These are phyloP conservation scores for Setomelanomma holmii DNA, from an alignment of 2,329 filamentous ascomycete genomes.

Conservation along the genomic window DNA sequence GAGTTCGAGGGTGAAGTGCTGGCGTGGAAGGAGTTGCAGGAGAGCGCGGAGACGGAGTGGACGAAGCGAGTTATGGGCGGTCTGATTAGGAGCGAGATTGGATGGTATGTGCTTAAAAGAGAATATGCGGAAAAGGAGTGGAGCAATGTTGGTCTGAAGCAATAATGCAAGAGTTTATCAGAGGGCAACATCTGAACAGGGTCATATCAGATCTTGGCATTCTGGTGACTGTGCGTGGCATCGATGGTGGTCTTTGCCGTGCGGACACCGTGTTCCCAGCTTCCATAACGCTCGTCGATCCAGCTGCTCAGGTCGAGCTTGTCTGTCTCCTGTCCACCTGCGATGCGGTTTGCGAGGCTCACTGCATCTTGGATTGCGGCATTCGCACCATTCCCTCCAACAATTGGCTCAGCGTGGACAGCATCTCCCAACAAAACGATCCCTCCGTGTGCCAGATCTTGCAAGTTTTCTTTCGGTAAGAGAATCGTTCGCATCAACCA, in stretches of 20 bases:
- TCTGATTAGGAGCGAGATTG: conserved; percentile 20
- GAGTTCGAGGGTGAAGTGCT: conserved; percentile 31
- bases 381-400: conserved; percentile 52
- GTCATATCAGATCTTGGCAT: neutral
- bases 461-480: conserved; percentile 24
- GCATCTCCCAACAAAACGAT: conserved; percentile 46
- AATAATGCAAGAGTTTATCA: too few relatives aligned
- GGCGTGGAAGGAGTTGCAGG: conserved; percentile 24
- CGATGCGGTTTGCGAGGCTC: conserved; percentile 25
- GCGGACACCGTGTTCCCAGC: neutral
- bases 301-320: neutral
- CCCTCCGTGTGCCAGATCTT: conserved; percentile 12
- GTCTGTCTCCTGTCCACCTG: neutral
- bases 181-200: neutral
- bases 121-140: conserved; percentile 20
- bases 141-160: conserved; percentile 11
- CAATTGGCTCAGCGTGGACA: conserved; percentile 49
- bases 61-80: conserved; percentile 27
- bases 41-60: conserved; percentile 27
- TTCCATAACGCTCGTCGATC: neutral
- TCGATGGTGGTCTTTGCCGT: neutral
- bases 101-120: conserved; percentile 26
- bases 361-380: conserved; percentile 49
- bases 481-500: conserved; percentile 52
- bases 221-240: neutral